These are phyloP conservation scores for Trapa bicornis DNA, from an alignment of 345 rosid species.

Conservation along the genomic window DNA sequence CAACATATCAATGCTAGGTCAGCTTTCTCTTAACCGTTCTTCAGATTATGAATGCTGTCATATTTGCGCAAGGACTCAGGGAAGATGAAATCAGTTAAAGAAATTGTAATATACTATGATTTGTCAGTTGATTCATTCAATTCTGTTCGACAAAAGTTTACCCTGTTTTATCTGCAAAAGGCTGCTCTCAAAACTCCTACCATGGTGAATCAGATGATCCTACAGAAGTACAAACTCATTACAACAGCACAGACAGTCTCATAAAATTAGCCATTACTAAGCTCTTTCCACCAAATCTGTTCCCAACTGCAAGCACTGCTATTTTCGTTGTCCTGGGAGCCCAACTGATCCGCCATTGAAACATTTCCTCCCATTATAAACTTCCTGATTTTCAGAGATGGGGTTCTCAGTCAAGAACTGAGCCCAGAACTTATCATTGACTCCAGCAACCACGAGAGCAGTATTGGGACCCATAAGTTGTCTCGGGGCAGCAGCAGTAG, in stretches of 20 bases:
- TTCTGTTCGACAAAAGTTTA: background rate
- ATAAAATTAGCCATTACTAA: background rate
- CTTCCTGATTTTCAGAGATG: conserved; percentile 63
- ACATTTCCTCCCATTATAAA: conserved; percentile 22
- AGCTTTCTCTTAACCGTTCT: background rate
- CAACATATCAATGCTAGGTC: background rate
- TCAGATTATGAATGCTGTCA: no score
- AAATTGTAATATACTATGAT: background rate
- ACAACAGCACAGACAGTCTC: background rate
- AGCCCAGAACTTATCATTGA: conserved; percentile 87
- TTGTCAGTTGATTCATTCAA: background rate
- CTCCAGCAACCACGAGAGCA: conserved; percentile 44
- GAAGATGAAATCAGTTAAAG: background rate
- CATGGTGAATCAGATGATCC: background rate
- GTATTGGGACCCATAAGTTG: conserved; percentile 16
- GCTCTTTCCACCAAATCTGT: background rate
- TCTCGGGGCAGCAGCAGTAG: conserved; percentile 16
- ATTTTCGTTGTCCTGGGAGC: background rate
- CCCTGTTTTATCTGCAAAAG: background rate
- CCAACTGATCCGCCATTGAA: background rate
- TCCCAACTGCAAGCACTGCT: background rate
- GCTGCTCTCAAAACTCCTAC: background rate
- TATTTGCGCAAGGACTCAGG: no score
- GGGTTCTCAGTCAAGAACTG: conserved; percentile 97
- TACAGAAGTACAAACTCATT: background rate